These are phyloP conservation scores for Cladorrhinum sp. DNA, from an alignment of 2,329 filamentous ascomycete species.

Conservation along the genomic window DNA sequence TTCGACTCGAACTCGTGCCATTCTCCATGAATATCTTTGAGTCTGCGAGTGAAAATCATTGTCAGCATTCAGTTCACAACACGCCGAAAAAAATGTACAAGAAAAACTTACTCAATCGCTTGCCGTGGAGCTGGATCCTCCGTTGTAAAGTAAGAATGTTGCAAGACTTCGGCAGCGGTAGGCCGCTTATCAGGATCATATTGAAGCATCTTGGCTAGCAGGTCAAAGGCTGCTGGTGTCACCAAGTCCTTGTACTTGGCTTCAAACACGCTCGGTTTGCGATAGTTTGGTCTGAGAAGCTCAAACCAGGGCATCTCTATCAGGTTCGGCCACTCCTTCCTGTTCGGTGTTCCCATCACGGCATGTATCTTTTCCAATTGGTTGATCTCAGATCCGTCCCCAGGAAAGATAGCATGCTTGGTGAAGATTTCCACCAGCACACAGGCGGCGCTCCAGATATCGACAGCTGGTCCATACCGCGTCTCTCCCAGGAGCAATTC, in stretches of 20 bases:
- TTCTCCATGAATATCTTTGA: conserved; percentile 80
- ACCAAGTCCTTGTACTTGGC: conserved; percentile 78
- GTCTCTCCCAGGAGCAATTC: conserved; percentile 90
- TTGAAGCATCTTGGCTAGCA: conserved; percentile 79
- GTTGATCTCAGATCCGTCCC: conserved; percentile 91
- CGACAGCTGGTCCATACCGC: conserved; percentile 82
- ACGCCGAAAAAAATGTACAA: too few relatives aligned
- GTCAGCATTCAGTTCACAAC: conserved; percentile 31
- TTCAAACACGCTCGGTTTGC: conserved; percentile 71
- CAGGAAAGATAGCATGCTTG: conserved; percentile 87
- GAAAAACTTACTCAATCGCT: conserved; percentile 68
- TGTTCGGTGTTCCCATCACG: conserved; percentile 82
- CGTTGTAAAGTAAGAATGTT: conserved; percentile 81
- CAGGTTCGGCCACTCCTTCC: conserved; percentile 80
- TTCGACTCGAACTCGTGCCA: conserved; percentile 99
- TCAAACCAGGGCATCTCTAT: conserved; percentile 98
- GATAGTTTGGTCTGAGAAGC: conserved; percentile 74
- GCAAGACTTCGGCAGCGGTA: conserved; percentile 76
- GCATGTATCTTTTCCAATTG: conserved; percentile 97
- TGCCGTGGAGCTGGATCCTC: conserved; percentile 77
- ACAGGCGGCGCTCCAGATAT: conserved; percentile 96
- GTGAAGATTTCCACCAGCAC: conserved; percentile 97
- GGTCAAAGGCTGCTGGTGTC: conserved; percentile 75
- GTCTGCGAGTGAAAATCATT: conserved; percentile 42
- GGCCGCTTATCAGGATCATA: conserved; percentile 86